Evolutionary conservation across 352 stramenopile genomes (phyloP).

Genomic region (Plasmopara muralis): DNA sequence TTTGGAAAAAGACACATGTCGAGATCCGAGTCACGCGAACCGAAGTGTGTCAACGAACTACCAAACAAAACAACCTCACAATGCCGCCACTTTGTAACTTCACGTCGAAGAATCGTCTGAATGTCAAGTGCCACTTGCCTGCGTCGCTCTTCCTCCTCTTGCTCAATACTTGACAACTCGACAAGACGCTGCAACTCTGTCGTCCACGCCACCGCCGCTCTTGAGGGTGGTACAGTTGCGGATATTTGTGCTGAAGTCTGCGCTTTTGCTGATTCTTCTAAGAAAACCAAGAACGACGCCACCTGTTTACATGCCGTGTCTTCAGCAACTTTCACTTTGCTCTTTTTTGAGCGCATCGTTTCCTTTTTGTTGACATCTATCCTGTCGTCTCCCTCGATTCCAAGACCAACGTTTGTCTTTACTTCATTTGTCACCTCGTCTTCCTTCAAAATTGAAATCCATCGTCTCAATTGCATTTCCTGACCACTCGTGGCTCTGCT

Average conservation of each 20-base stretch:
- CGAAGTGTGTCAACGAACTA: slow-evolving; percentile 72
- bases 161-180: slow-evolving; percentile 35
- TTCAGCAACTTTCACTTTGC: slow-evolving; percentile 19
- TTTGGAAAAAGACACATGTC: slow-evolving; percentile 63
- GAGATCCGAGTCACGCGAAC: slow-evolving; percentile 62
- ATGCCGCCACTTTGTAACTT: slow-evolving; percentile 43
- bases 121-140: slow-evolving; percentile 36
- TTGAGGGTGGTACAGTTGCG: slow-evolving; percentile 1
- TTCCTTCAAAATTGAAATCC: slow-evolving; percentile 35
- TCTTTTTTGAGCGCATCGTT: slow-evolving; percentile 19
- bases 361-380: slow-evolving; percentile 23
- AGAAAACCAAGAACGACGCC: slow-evolving; percentile 44
- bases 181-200: slow-evolving; percentile 37
- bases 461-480: slow-evolving; percentile 32
- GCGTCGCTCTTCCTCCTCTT: slow-evolving; percentile 38
- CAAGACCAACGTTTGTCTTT: slow-evolving; percentile 1
- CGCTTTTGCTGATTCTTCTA: slow-evolving; percentile 23
- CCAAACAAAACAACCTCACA: slow-evolving; percentile 60
- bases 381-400: slow-evolving; percentile 3
- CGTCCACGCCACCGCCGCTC: slow-evolving; percentile 18
- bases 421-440: slow-evolving; percentile 20
- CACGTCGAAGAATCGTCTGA: slow-evolving; percentile 31
- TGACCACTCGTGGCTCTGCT: slow-evolving; percentile 34
- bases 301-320: slow-evolving; percentile 36
- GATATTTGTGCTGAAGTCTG: slow-evolving; percentile 4